A percentile compares a stretch with the other conserved stretches of the same genome.
phyloP scores from a whole-genome alignment of 129 eudicot genomes.

The Lactuca saligna region DNA sequence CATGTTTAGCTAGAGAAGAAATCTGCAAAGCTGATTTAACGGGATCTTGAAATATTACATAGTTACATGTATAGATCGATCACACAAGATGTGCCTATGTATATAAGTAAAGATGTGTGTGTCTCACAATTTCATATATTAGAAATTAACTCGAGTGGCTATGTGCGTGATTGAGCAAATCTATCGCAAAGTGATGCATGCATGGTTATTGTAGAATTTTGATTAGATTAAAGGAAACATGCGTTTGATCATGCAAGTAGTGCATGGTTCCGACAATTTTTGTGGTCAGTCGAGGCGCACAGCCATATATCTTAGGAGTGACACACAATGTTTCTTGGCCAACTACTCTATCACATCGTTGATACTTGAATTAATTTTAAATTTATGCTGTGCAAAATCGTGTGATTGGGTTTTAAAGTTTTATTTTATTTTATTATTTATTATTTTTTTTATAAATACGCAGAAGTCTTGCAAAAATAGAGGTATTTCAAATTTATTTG shows the following conservation, averaged over 20 bases:
- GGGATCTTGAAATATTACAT: conserved; percentile 31
- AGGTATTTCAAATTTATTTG: too few relatives aligned
- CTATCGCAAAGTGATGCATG: conserved; percentile 44
- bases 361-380: conserved; percentile 22
- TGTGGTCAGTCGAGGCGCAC: conserved; percentile 58
- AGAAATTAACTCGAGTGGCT: conserved; percentile 31
- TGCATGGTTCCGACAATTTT: conserved; percentile 54
- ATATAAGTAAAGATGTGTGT: conserved; percentile 27
- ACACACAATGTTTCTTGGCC: conserved; percentile 51
- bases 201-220: conserved; percentile 30
- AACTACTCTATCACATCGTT: conserved; percentile 40
- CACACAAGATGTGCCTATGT: conserved; percentile 61
- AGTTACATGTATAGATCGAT: conserved; percentile 36
- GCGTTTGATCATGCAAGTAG: conserved; percentile 58
- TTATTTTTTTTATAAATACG: too few relatives aligned
- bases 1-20: conserved; percentile 43
- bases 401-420: conserved; percentile 10
- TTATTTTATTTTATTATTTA: too few relatives aligned
- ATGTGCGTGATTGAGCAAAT: conserved; percentile 63
- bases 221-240: conserved; percentile 48
- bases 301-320: conserved; percentile 42
- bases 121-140: not conserved
- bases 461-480: too few relatives aligned
- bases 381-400: conserved; percentile 12
- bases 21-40: conserved; percentile 25